Percentiles rank a stretch among this genome's conserved stretches.
Conservation (phyloP, 2,329 filamentous ascomycete genomes). For the Phyllosticta citribraziliensis region DNA sequence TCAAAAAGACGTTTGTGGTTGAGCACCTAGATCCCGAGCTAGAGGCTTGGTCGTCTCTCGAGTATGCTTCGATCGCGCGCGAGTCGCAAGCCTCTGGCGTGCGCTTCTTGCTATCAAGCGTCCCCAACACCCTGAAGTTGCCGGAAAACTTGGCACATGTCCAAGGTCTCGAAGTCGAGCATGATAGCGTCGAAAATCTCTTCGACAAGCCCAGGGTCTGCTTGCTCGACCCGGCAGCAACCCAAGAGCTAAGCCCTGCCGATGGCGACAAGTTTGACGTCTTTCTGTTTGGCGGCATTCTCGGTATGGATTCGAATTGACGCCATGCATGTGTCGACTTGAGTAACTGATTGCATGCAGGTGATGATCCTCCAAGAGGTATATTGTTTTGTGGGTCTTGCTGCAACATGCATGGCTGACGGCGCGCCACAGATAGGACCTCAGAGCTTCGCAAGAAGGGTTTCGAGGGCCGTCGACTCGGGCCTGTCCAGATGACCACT, state of each 20-base stretch:
- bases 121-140: constrained; percentile 56
- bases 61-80: constrained; percentile 78
- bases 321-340: neutral
- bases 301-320: constrained; percentile 51
- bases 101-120: constrained; percentile 71
- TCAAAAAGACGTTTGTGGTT: constrained; percentile 72
- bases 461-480: constrained; percentile 75
- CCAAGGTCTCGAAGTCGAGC: constrained; percentile 61
- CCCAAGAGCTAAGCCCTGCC: constrained; percentile 69
- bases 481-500: constrained; percentile 95
- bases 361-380: constrained; percentile 91
- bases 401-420: constrained; percentile 15
- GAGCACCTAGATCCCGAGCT: constrained; percentile 95
- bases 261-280: constrained; percentile 78
- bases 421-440: constrained; percentile 60
- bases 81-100: constrained; percentile 62
- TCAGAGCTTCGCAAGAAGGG: constrained; percentile 93
- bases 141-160: constrained; percentile 48
- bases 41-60: constrained; percentile 85
- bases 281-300: constrained; percentile 91
- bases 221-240: constrained; percentile 76
- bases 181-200: constrained; percentile 70
- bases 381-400: constrained; percentile 20
- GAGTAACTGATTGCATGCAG: constrained; percentile 38
- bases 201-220: constrained; percentile 74